phyloP scores from a whole-genome alignment of 495 filamentous ascomycete genomes.

The Chaetomium cochliodes region DNA sequence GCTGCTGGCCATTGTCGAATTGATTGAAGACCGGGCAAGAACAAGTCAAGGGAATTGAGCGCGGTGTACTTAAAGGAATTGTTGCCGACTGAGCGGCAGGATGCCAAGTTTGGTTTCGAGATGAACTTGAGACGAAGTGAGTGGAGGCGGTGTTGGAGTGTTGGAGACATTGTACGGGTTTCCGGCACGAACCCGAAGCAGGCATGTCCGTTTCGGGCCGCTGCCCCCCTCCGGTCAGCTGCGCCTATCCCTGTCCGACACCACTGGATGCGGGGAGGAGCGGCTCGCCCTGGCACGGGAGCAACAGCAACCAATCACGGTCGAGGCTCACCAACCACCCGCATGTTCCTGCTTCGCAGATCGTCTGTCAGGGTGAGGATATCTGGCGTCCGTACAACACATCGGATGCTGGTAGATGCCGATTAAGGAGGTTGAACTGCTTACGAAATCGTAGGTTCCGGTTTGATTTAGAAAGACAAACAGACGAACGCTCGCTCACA shows the following conservation, averaged over 20 bases:
- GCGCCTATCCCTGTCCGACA: conserved; percentile 4
- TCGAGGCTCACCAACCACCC: neutral
- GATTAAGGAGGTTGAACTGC: neutral
- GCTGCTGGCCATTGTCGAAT: conserved; percentile 16
- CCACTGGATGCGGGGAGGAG: neutral
- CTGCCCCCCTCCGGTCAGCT: conserved; percentile 4
- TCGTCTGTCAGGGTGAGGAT: neutral
- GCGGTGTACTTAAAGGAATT: neutral
- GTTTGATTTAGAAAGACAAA: neutral
- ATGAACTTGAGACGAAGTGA: neutral
- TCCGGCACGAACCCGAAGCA: neutral
- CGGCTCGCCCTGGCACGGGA: neutral
- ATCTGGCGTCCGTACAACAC: no score
- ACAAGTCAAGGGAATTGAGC: neutral
- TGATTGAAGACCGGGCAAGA: neutral
- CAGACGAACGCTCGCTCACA: neutral
- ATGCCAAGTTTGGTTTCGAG: neutral
- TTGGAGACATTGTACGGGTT: no score
- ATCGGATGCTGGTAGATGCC: no score
- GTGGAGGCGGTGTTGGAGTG: neutral
- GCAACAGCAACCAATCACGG: neutral
- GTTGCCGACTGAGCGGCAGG: neutral
- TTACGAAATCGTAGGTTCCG: no score
- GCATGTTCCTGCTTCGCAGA: neutral
- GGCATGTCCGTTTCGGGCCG: neutral